Percentiles rank a stretch among this genome's conserved stretches.
Evolutionary conservation across 352 stramenopile genomes (phyloP).

Genomic region (Phytophthora macrochlamydospora): DNA sequence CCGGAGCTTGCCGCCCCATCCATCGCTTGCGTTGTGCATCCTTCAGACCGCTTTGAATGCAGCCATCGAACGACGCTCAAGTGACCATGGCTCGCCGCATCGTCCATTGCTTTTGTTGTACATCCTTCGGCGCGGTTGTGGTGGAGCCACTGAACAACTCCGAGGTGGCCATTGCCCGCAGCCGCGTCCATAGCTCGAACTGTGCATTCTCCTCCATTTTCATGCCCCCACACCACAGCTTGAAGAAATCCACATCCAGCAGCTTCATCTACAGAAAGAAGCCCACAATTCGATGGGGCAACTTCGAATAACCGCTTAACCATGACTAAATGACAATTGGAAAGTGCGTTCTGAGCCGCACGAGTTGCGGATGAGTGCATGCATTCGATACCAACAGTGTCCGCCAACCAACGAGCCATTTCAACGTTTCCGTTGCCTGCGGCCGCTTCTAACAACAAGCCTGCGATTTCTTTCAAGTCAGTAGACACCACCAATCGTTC

Average conservation of each 20-base stretch:
- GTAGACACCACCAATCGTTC: constrained; percentile 3
- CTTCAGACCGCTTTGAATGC: constrained; percentile 31
- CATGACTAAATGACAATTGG: constrained; percentile 25
- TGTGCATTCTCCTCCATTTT: constrained; percentile 20
- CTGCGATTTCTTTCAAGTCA: constrained; percentile 10
- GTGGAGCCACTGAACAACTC: constrained; percentile 27
- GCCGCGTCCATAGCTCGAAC: constrained; percentile 25
- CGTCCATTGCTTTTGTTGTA: constrained; percentile 34
- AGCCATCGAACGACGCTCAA: constrained; percentile 42
- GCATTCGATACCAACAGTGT: constrained; percentile 19
- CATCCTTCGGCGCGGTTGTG: constrained; percentile 23
- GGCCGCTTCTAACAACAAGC: constrained; percentile 19
- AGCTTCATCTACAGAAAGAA: constrained; percentile 24
- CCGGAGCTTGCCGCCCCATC: constrained; percentile 27
- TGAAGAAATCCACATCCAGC: constrained; percentile 24
- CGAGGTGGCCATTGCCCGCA: constrained; percentile 23
- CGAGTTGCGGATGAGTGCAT: constrained; percentile 14
- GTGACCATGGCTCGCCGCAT: constrained; percentile 30
- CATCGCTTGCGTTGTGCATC: constrained; percentile 35
- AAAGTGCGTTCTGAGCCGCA: constrained; percentile 25
- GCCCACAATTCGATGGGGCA: constrained; percentile 12
- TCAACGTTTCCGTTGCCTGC: constrained; percentile 18
- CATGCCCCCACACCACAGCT: constrained; percentile 25
- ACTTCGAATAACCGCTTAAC: constrained; percentile 17
- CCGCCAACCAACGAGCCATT: constrained; percentile 23